Conservation (phyloP, 352 stramenopile species). For the Aphanomyces stellatus region DNA sequence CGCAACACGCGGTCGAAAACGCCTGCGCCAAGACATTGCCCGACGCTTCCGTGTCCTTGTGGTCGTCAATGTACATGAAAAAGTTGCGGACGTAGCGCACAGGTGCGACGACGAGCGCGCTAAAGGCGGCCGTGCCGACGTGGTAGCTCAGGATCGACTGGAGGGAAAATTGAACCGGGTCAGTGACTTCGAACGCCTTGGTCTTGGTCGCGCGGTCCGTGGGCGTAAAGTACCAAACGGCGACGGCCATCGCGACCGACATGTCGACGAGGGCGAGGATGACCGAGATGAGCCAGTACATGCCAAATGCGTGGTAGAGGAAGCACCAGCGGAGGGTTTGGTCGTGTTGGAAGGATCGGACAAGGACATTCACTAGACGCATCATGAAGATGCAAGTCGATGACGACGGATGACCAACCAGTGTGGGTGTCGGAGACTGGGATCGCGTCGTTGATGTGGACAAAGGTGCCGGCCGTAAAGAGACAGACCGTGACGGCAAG, state of each 20-base stretch:
- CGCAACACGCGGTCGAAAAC: constrained; percentile 56
- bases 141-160: constrained; percentile 56
- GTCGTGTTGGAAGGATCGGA: constrained; percentile 47
- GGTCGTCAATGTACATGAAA: constrained; percentile 75
- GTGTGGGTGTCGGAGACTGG: constrained; percentile 40
- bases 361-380: constrained; percentile 10
- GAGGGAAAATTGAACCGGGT: constrained; percentile 60
- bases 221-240: constrained; percentile 68
- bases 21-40: constrained; percentile 47
- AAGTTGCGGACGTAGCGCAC: constrained; percentile 63
- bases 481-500: constrained; percentile 66
- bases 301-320: constrained; percentile 62
- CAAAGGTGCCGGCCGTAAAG: constrained; percentile 53
- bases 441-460: constrained; percentile 32
- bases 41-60: constrained; percentile 54
- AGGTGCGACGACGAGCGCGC: constrained; percentile 41
- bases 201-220: constrained; percentile 47
- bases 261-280: constrained; percentile 62
- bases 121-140: constrained; percentile 62
- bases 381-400: too few species aligned
- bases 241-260: constrained; percentile 61
- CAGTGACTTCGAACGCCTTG: constrained; percentile 38
- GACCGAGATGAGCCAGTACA: constrained; percentile 71
- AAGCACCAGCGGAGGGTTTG: constrained; percentile 65
- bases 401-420: too few species aligned